Evolutionary conservation across 805 yeast species (phyloP), one percentile per base, ranked within the genome.

Genomic region (Komagataella populi): DNA sequence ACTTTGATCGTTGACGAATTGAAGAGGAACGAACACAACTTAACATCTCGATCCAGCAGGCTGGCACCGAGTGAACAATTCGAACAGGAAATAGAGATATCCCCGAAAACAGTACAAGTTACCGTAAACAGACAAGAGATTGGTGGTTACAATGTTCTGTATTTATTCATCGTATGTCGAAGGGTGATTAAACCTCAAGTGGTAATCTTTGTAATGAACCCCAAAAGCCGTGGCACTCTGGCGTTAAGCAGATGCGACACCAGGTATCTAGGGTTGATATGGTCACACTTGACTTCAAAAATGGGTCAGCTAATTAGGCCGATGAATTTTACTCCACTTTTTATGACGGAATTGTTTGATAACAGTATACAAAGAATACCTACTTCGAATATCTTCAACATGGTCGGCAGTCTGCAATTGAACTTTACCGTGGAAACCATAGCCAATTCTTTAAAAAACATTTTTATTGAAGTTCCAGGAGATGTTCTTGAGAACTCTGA

Each of bases 391-490:
- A 30, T 30, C 14, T 30, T 30, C 39, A 30, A 30, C 4, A 30
- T 30, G n/a, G 39, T 30, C 14, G 39, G 39, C 39, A 30, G 39
- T 10, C 44, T 63, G 2, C 56, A 61, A 45, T 39, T 60, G 44
- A 36, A 49, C 10, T 60, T 58, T 47, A 52, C 60, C 20, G 50
- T 56, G 10, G 50, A 50, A 12, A 55, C 60, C 0, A 46, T 45
- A 1, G 51, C 50, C 14, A 53, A 51, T 7, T 50, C 60, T 3
- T 52, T 63, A n/a, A 57, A 57, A 17, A 55, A 58, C 6, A 59
- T 67, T 2, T 45, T 61, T 2, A 53, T 68, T 2, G 60, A 58
- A 47, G 45, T 67, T 3, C 55, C 55, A 2, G 54, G 51, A 4
- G 45, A 51, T 1, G 68, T 67, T 44, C 48, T 66, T 16, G 47